phyloP scores from a whole-genome alignment of 176 grass and related monocot species.

The Carex littledalei region DNA sequence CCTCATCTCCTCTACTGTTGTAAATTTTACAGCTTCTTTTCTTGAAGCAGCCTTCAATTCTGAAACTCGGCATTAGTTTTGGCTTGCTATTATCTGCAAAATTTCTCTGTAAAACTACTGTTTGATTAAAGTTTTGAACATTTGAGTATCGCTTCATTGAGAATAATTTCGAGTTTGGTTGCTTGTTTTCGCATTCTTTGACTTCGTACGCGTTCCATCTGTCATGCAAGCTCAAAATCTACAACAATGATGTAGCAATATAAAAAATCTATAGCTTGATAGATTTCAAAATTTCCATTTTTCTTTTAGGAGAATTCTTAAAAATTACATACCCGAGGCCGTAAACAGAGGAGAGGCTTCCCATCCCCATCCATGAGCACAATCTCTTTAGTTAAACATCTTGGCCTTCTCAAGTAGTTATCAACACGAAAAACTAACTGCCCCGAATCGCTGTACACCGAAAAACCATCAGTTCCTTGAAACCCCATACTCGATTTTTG shows the following conservation, averaged over 20 bases:
- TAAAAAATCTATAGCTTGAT: neutral
- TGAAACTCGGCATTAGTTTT: conserved; percentile 28
- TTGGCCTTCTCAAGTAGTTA: neutral
- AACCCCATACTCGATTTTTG: conserved; percentile 40
- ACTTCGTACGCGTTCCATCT: conserved; percentile 60
- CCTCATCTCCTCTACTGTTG: conserved; percentile 34
- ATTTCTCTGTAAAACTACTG: conserved; percentile 45
- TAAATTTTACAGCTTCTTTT: conserved; percentile 58
- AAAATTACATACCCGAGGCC: neutral
- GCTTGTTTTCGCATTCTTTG: conserved; percentile 16
- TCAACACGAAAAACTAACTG: neutral
- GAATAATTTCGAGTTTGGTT: conserved; percentile 29
- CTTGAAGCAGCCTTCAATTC: conserved; percentile 43
- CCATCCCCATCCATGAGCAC: neutral
- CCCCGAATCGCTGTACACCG: conserved; percentile 7
- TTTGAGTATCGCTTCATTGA: conserved; percentile 52
- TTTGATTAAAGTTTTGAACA: conserved; percentile 34
- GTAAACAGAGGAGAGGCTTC: neutral
- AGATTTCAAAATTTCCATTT: neutral
- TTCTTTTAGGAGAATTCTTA: neutral
- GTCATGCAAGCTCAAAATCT: conserved; percentile 74
- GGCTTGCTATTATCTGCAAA: neutral
- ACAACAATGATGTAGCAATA: neutral
- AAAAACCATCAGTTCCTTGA: conserved; percentile 38
- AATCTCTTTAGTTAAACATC: neutral